Evolutionary conservation across 345 rosid genomes (phyloP).

Genomic region (Mallotus nudiflorus): DNA sequence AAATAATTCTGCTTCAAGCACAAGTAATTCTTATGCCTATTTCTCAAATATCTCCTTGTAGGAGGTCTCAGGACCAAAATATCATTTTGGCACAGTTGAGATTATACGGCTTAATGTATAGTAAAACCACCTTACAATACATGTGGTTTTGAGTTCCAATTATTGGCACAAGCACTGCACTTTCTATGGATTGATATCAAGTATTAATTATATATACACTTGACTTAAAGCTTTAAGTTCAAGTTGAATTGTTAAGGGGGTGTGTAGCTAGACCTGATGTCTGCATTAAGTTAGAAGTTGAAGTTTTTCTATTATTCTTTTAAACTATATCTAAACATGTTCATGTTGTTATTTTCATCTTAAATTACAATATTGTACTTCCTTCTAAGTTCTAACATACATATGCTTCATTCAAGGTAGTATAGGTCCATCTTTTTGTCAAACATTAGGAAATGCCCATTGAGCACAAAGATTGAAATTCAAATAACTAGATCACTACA

Average conservation of each 20-base stretch:
- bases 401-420: too few relatives aligned
- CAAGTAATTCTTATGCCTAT: slow-evolving; percentile 32
- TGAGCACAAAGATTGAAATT: too few relatives aligned
- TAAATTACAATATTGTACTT: too few relatives aligned
- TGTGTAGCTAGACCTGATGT: too few relatives aligned
- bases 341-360: not conserved
- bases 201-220: not conserved
- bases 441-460: too few relatives aligned
- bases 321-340: not conserved
- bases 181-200: not conserved
- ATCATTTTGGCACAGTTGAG: slow-evolving; percentile 6
- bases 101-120: slow-evolving; percentile 19
- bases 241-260: not conserved
- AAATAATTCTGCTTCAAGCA: slow-evolving; percentile 38
- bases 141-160: not conserved
- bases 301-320: not conserved
- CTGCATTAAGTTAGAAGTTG: not conserved
- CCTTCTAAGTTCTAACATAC: too few relatives aligned
- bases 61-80: slow-evolving; percentile 88
- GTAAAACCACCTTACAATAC: not conserved
- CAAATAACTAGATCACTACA: too few relatives aligned
- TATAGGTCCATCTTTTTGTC: too few relatives aligned
- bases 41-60: slow-evolving; percentile 73
- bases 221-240: not conserved
- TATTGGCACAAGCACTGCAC: not conserved